Percentiles rank a stretch among this genome's conserved stretches.
Evolutionary conservation across 2,329 filamentous ascomycete genomes (phyloP).

Genomic region (Ascochyta rabiei): DNA sequence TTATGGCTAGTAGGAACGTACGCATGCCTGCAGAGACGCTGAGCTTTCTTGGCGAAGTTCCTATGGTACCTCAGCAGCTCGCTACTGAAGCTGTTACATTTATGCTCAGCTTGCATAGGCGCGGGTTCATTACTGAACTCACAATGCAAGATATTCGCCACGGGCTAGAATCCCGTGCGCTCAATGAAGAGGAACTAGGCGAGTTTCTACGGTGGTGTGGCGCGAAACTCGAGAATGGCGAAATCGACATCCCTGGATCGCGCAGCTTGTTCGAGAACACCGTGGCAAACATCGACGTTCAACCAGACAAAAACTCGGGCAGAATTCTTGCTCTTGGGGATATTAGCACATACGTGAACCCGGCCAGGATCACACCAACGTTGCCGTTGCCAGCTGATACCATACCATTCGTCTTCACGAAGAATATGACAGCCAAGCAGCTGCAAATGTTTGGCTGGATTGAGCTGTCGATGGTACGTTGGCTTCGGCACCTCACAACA

Average conservation of each 20-base stretch:
- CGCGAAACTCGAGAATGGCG: conserved; percentile 71
- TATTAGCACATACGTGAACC: conserved; percentile 76
- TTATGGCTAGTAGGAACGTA: conserved; percentile 82
- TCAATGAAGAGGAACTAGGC: conserved; percentile 77
- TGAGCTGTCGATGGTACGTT: conserved; percentile 81
- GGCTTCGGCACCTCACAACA: conserved; percentile 76
- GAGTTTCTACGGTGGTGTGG: conserved; percentile 87
- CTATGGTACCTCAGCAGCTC: conserved; percentile 79
- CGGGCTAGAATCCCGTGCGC: conserved; percentile 80
- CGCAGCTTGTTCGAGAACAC: conserved; percentile 78
- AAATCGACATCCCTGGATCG: conserved; percentile 73
- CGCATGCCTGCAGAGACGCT: conserved; percentile 74
- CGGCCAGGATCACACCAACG: conserved; percentile 79
- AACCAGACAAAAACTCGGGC: conserved; percentile 61
- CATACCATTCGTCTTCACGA: conserved; percentile 84
- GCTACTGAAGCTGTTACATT: conserved; percentile 72
- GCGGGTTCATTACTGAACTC: conserved; percentile 84
- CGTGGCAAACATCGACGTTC: conserved; percentile 67
- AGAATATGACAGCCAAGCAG: conserved; percentile 67
- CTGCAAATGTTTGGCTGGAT: conserved; percentile 85
- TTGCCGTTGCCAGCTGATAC: conserved; percentile 81
- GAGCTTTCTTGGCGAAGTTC: conserved; percentile 86
- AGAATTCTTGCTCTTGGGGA: conserved; percentile 78
- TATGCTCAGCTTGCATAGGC: conserved; percentile 79
- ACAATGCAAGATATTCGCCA: conserved; percentile 84